Evolutionary conservation across 305 asterid genomes (phyloP).

Genomic region (Solanum aculeatissimum): DNA sequence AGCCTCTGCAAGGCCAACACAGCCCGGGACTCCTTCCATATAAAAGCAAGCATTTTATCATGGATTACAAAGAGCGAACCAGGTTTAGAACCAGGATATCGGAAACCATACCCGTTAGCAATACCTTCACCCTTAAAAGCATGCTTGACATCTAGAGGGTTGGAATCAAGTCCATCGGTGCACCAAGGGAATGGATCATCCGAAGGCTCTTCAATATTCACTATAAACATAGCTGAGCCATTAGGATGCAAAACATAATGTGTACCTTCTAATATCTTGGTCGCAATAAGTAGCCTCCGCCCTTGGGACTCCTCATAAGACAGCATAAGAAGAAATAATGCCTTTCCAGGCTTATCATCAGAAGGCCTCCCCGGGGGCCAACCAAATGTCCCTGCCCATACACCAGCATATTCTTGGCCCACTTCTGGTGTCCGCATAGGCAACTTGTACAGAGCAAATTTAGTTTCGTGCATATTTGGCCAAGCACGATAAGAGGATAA

Average conservation of each 20-base stretch:
- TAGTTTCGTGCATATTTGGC: slow-evolving; percentile 87
- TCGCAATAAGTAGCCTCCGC: slow-evolving; percentile 49
- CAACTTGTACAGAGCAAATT: slow-evolving; percentile 72
- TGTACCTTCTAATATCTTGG: slow-evolving; percentile 82
- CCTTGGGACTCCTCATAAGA: slow-evolving; percentile 73
- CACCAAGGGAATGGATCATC: slow-evolving; percentile 60
- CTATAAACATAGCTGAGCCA: slow-evolving; percentile 91
- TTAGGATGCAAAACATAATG: slow-evolving; percentile 80
- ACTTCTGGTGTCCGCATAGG: slow-evolving; percentile 39
- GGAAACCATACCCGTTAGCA: slow-evolving; percentile 82
- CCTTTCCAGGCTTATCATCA: slow-evolving; percentile 79
- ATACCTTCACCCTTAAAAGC: slow-evolving; percentile 74
- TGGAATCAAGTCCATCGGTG: slow-evolving; percentile 33
- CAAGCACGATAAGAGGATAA: slow-evolving; percentile 67
- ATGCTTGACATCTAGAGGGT: slow-evolving; percentile 31
- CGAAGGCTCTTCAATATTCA: slow-evolving; percentile 43
- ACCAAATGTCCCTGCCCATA: slow-evolving; percentile 92
- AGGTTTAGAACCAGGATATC: slow-evolving; percentile 87
- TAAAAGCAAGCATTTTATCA: slow-evolving; percentile 54
- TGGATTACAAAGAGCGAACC: slow-evolving; percentile 68
- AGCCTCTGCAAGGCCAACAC: slow-evolving; percentile 75
- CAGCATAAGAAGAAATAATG: slow-evolving; percentile 61
- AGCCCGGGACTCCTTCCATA: slow-evolving; percentile 71
- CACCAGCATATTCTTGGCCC: slow-evolving; percentile 56
- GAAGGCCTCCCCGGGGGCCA: slow-evolving; percentile 74